Evolutionary conservation across 208 protist genomes (phyloP).

Genomic region (Trichomonas gallinae): DNA sequence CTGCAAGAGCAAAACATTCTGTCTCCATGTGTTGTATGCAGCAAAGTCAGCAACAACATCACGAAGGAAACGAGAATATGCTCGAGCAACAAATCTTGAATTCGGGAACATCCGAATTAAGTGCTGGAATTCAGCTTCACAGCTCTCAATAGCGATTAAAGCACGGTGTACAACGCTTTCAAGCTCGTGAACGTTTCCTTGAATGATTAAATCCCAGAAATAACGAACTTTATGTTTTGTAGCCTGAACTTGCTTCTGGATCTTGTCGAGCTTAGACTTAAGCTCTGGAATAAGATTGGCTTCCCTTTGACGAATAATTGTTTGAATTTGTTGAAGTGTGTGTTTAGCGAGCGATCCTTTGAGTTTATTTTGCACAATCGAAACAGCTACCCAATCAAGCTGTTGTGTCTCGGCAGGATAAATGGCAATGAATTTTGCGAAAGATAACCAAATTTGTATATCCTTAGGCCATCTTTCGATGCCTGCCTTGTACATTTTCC

Average conservation of each 20-base stretch:
- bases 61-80: background rate
- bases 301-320: background rate
- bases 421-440: background rate
- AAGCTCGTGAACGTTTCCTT: background rate
- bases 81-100: background rate
- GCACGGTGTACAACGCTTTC: background rate
- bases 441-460: background rate
- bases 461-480: background rate
- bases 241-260: background rate
- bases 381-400: background rate
- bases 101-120: background rate
- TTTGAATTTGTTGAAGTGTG: background rate
- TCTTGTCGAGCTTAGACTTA: background rate
- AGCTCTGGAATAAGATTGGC: background rate
- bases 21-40: background rate
- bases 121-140: background rate
- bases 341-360: background rate
- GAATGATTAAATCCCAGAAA: background rate
- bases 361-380: background rate
- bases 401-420: background rate
- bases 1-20: background rate
- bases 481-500: background rate
- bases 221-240: constrained; percentile 4
- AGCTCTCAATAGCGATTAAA: background rate
- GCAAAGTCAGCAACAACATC: background rate